Evolutionary conservation across 768 basidiomycete species (phyloP), one percentile per base, ranked within the genome.

Genomic region (Agrocybe praecox): DNA sequence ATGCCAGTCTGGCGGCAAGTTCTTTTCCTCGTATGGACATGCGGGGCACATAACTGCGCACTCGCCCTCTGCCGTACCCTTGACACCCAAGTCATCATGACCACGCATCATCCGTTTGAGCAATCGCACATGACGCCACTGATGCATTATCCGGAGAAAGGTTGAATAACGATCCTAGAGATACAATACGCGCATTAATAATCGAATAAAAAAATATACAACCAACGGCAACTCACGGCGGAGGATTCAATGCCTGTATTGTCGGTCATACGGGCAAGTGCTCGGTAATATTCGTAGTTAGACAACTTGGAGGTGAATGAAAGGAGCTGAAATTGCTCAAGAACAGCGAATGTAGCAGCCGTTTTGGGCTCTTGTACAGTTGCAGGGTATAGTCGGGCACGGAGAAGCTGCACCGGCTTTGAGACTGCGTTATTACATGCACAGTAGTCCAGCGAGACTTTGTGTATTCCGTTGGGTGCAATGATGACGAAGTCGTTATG

Each of bases 391-490:
- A 65, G 57, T 0, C 64, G 53, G 0, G 54, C 24, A 21, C 69
- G 66, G 0, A 79, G 64, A 0, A 80, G 67, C 43, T 80, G 75
- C 1, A 61, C 49, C 11, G 58, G 18, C n/a, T 43, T 53, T 8
- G 57, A 33, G 23, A 23, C 23, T n/a, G 57, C 34, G 4, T 7
- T 24, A 10, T 42, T 52, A 57, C 75, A 77, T 1, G 59, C 64
- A 52, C 76, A 77, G 52, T 67, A 76, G 53, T 72, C 67, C 0
- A 76, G 49, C 3, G 44, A 58, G 2, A 77, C 67, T 11, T 58
- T 19, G 49, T 76, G 75, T 12, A 78, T 67, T 0, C 71, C 73
- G 52, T 64, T 56, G 0, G 48, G 53, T 52, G 72, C 61, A 47
- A 78, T 60, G 10, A 78, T 55, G 6, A 69, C 59, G 50, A 75